Evolutionary conservation across 257 asterid species (phyloP), one percentile per base, ranked within the genome.

Genomic region (Nicotiana knightiana): DNA sequence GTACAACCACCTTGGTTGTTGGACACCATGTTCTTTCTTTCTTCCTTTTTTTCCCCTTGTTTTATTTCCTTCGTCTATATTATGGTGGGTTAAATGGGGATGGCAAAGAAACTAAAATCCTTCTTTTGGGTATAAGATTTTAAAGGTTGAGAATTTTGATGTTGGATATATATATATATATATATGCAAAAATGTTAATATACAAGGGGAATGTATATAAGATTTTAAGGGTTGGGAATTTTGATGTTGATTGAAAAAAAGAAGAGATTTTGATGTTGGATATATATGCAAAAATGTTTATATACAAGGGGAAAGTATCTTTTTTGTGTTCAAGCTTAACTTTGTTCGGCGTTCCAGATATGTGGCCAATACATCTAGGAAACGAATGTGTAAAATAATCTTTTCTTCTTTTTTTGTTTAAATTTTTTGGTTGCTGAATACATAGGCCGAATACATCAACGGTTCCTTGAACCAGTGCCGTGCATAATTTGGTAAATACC

Each of bases 1-100:
- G 24, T 43, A 70, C 87, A 85, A 82, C 82, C 82, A 82, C 73
- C 61, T 80, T 67, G 86, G 85, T 84, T 84, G 87, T 84, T 73
- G 26, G 30, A 53, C 12, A 43, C 12, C 79, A 73, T 48, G 79
- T 48, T 71, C 12, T 12, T 46, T 43, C 11, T 21, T 46, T 21
- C 18, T 70, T 43, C 21, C 12, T 71, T 13, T 73, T 26, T 46
- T 46, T 46, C 10, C 48, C 28, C 48, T 26, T 48, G 37, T 73
- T 73, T 48, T 24, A 46, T 73, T 48, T 73, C 15, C 79, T 26
- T 26, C 21, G 7, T 26, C 62, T 73, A 46, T 6, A 73, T 70
- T 73, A 48, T 48, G 24, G 2, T 26, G 11, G 3, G 62, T 13
- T 1, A 26, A 13, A 6, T 1, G 67, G 33, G 35, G 35, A 4